Conservation (phyloP, 2,329 filamentous ascomycete genomes). For the Magnaporthales sp. region DNA sequence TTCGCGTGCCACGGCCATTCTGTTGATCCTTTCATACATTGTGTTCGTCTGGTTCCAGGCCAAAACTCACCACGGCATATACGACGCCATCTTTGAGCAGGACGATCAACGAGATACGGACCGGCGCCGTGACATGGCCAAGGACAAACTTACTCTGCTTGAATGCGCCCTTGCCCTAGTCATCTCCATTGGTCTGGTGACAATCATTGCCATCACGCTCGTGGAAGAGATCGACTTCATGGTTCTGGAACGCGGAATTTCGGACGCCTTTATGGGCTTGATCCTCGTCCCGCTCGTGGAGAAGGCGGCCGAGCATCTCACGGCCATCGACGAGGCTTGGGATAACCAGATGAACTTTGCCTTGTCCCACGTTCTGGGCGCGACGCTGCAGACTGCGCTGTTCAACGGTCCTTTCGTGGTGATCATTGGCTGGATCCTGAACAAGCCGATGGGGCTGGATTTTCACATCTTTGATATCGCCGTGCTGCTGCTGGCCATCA, state of each 20-base stretch:
- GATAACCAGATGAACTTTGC: conserved; percentile 80
- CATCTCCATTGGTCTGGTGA: conserved; percentile 59
- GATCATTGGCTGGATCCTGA: conserved; percentile 73
- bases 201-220: conserved; percentile 64
- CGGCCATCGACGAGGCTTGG: conserved; percentile 77
- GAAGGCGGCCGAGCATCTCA: conserved; percentile 79
- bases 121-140: conserved; percentile 46
- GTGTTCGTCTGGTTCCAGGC: conserved; percentile 66
- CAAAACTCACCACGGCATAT: conserved; percentile 68
- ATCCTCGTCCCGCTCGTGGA: conserved; percentile 78
- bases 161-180: conserved; percentile 60
- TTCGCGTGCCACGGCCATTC: conserved; percentile 61
- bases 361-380: conserved; percentile 75
- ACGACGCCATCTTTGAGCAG: conserved; percentile 61
- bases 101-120: conserved; percentile 64
- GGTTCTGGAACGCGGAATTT: conserved; percentile 33
- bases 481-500: conserved; percentile 71
- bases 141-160: conserved; percentile 64
- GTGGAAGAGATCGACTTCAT: conserved; percentile 62
- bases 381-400: conserved; percentile 81
- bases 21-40: conserved; percentile 60
- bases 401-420: conserved; percentile 80
- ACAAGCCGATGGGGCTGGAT: conserved; percentile 64
- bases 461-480: conserved; percentile 84
- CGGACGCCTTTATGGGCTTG: conserved; percentile 53